Evolutionary conservation across 495 filamentous ascomycete genomes (phyloP), one percentile per base, ranked within the genome.

Genomic region (Xylaria sp.): DNA sequence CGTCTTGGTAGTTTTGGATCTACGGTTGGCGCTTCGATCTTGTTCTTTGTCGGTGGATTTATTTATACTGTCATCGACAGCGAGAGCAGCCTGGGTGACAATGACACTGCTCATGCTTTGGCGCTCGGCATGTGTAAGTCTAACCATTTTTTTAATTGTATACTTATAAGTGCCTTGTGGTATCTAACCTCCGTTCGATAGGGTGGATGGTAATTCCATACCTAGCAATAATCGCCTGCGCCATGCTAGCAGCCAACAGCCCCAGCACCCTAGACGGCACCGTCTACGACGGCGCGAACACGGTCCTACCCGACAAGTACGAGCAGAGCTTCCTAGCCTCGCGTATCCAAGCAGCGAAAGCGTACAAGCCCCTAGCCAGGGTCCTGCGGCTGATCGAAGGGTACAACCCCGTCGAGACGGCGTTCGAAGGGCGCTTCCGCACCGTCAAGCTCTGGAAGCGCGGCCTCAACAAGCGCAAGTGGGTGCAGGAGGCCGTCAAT

Each of bases 121-220:
- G 84, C 85, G 3, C 85, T 85, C 69, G 85, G 85, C 14, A 75
- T 84, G 48, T 86, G 84, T 81, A 78, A 80, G 74, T 80, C 65
- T 65, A 1, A 14, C 9, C 17, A n/a, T n/a, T 9, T 52, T 9
- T 19, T 24, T 9, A 15, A 52, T 15, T 19, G 1, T 15, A 66
- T 52, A 52, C 21, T 63, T 73, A 40, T 41, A 7, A n/a, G 59
- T 74, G 14, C 46, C 75, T 31, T 4, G 1, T 19, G 15, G 1
- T 1, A 21, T 53, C 52, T 8, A 1, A 65, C 9, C 29, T 35
- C 17, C 8, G n/a, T 46, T 9, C 1, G 63, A 64, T 33, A 81
- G 82, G 70, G 80, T 82, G 71, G 77, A 77, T 75, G 69, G 71
- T 75, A 7, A 75, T 76, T 55, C 74, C 71, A 3, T 75, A 76